These are phyloP conservation scores for Corynespora cassiicola DNA, from an alignment of 2,329 filamentous ascomycete species.

Conservation along the genomic window DNA sequence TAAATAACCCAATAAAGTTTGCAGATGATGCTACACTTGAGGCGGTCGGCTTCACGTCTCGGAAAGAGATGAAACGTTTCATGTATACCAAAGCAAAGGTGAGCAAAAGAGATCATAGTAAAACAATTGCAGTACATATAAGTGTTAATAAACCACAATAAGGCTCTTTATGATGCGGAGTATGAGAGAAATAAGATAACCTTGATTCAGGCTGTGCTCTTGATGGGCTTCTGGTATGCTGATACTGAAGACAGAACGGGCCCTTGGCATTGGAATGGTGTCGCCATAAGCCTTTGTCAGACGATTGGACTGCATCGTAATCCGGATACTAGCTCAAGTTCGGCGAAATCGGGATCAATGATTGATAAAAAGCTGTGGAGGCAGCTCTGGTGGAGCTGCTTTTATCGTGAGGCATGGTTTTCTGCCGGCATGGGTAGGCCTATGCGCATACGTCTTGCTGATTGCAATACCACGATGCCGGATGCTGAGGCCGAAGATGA, in stretches of 20 bases:
- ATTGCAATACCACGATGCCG: slow-evolving; percentile 1
- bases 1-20: no score
- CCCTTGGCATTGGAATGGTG: slow-evolving; percentile 1
- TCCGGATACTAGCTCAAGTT: neutral
- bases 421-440: slow-evolving; percentile 1
- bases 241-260: slow-evolving; percentile 2
- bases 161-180: slow-evolving; percentile 1
- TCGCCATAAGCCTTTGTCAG: slow-evolving; percentile 2
- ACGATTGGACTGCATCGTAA: slow-evolving; percentile 2
- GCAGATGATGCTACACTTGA: neutral
- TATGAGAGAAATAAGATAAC: neutral
- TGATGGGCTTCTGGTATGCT: slow-evolving; percentile 3
- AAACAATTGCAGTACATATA: neutral
- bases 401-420: slow-evolving; percentile 1
- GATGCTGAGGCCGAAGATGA: no score
- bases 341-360: neutral
- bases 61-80: slow-evolving; percentile 2
- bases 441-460: slow-evolving; percentile 1
- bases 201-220: slow-evolving; percentile 1
- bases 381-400: slow-evolving; percentile 4
- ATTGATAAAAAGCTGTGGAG: neutral
- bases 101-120: no score
- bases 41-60: neutral
- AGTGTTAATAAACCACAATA: neutral
- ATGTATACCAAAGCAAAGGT: slow-evolving; percentile 2